Base-by-base conservation (phyloP, 768 basidiomycete genomes). In the Dioszegia aurantiaca region DNA sequence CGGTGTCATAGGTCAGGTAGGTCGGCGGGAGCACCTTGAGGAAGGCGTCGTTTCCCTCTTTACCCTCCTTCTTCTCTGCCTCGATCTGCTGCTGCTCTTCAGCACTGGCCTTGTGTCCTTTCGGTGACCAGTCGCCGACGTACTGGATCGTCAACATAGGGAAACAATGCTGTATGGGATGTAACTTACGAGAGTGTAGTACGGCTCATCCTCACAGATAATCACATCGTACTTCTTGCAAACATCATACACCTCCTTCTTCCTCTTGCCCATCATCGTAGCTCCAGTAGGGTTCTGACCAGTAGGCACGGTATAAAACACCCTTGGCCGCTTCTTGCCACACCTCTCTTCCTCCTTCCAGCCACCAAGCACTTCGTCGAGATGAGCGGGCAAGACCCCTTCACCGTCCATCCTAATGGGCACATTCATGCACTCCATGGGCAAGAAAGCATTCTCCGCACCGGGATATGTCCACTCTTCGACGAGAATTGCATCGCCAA, bases 281-380 rank as follows among this genome's bases (percentile, higher is more conserved):
- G 87, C 64, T 19, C 89, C 89, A 4, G 84, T 86, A 4, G 89
- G 90, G 73, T 91, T 91, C 77, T 91, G 88, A 26, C 87, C 88
- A n/a, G 88, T 80, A 0, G 88, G 87, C 12, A 89, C 80, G 3
- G 84, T 75, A 60, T 77, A 77, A 36, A 77, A 57, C 2, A 76
- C 61, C 4, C 59, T 49, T 31, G 75, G 75, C 83, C 87, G 80
- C 51, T 80, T 80, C 65, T 82, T 83, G 12, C 83, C 84, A 9
- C 83, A 84, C 21, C 83, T 79, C 17, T 78, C 78, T 8, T 73
- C 69, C 58, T 81, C 83, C 69, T 90, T 82, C 90, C 89, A 91
- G 46, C 79, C 80, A 4, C 78, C 75, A 12, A 92, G 79, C 3
- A 87, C 63, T 43, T 81, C 77, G 21, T 86, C 82, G 36, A 91